Evolutionary conservation across 768 basidiomycete genomes (phyloP).

Genomic region (Trametopsis cervina): DNA sequence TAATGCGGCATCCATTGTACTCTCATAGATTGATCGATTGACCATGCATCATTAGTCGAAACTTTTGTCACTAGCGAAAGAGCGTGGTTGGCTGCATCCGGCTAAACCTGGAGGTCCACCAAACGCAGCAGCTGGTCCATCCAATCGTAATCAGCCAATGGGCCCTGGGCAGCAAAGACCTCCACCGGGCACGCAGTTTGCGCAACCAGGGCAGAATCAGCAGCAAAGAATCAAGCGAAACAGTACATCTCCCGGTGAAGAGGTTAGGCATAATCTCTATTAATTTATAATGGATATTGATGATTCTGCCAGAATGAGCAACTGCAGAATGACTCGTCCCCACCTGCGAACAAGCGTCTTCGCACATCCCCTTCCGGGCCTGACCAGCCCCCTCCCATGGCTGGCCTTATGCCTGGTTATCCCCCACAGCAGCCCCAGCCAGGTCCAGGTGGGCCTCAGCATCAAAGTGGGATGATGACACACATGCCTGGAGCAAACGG

Average conservation of each 20-base stretch:
- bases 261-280: constrained; percentile 18
- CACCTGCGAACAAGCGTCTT: constrained; percentile 26
- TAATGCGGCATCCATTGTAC: neutral
- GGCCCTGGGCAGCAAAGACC: constrained; percentile 24
- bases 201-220: constrained; percentile 12
- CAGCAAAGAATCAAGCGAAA: constrained; percentile 24
- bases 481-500: constrained; percentile 26
- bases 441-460: constrained; percentile 27
- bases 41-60: constrained; percentile 25
- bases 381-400: constrained; percentile 27
- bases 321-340: constrained; percentile 26
- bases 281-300: neutral
- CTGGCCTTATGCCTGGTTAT: constrained; percentile 29
- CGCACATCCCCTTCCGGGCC: constrained; percentile 26
- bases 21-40: neutral
- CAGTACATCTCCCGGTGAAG: constrained; percentile 30
- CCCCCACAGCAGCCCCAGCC: constrained; percentile 26
- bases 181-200: constrained; percentile 17
- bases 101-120: constrained; percentile 22
- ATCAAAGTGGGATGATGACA: constrained; percentile 32
- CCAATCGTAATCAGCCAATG: constrained; percentile 26
- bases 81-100: constrained; percentile 10
- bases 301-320: constrained; percentile 18
- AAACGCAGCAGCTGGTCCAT: constrained; percentile 38
- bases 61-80: constrained; percentile 26